Evolutionary conservation across 2,329 filamentous ascomycete genomes (phyloP).

Genomic region (Pseudogymnoascus sp.): DNA sequence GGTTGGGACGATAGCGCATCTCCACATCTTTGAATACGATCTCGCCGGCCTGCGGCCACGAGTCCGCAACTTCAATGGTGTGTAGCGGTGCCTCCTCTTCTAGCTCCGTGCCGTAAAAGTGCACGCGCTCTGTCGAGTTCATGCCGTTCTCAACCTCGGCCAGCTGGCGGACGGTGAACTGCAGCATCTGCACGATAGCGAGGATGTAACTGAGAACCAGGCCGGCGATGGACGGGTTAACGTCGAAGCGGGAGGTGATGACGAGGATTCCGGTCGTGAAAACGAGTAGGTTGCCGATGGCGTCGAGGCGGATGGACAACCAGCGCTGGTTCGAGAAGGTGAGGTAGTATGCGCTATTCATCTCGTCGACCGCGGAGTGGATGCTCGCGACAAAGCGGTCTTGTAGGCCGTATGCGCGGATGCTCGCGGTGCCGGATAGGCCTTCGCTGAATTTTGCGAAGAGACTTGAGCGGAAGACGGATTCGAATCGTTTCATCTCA

Average conservation of each 20-base stretch:
- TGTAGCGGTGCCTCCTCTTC: conserved; percentile 85
- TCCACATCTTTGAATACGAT: conserved; percentile 67
- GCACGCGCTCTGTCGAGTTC: conserved; percentile 88
- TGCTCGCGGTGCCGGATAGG: conserved; percentile 72
- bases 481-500: conserved; percentile 90
- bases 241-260: conserved; percentile 79
- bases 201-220: conserved; percentile 90
- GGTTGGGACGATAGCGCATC: conserved; percentile 66
- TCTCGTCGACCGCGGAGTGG: conserved; percentile 69
- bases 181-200: conserved; percentile 87
- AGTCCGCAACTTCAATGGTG: conserved; percentile 59
- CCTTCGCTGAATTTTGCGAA: conserved; percentile 91
- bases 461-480: conserved; percentile 75
- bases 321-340: conserved; percentile 95
- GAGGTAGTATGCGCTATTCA: conserved; percentile 90
- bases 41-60: conserved; percentile 82
- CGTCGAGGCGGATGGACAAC: conserved; percentile 77
- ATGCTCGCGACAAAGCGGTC: conserved; percentile 65
- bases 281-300: conserved; percentile 75
- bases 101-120: conserved; percentile 79
- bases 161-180: conserved; percentile 87
- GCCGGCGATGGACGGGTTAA: conserved; percentile 76
- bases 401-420: conserved; percentile 80
- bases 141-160: conserved; percentile 97
- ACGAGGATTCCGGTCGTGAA: conserved; percentile 86